phyloP scores from a whole-genome alignment of 345 rosid species.

The Rubroshorea leprosula region DNA sequence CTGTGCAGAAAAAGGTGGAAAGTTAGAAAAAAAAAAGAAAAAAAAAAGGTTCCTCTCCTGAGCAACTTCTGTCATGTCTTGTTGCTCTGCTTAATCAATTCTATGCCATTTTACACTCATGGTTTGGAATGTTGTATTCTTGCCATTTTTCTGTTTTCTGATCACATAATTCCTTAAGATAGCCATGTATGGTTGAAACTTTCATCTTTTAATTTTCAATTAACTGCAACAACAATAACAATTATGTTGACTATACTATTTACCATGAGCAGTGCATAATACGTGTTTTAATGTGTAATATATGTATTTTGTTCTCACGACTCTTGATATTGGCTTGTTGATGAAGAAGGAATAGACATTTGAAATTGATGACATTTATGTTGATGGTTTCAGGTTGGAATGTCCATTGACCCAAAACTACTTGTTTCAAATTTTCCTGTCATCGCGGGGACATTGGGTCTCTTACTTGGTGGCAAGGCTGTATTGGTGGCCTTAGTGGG shows the following conservation, averaged over 20 bases:
- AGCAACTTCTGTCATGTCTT: background rate
- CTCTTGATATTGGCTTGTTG: slow-evolving; percentile 9
- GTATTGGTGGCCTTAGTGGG: slow-evolving; percentile 69
- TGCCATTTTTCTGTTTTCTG: background rate
- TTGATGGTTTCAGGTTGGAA: slow-evolving; percentile 77
- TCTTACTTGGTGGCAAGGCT: slow-evolving; percentile 86
- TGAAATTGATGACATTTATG: slow-evolving; percentile 26
- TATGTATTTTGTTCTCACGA: slow-evolving; percentile 2
- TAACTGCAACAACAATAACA: background rate
- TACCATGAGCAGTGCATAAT: background rate
- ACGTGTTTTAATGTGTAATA: background rate
- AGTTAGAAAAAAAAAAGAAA: background rate
- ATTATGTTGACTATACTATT: background rate
- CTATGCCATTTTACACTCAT: background rate
- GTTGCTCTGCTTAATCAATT: background rate
- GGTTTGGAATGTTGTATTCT: background rate
- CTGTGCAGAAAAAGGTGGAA: too few species aligned
- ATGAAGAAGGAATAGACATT: slow-evolving; percentile 6
- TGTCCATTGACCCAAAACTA: slow-evolving; percentile 98
- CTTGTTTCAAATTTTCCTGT: slow-evolving; percentile 82
- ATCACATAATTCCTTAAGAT: too few species aligned
- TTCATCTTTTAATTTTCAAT: too few species aligned
- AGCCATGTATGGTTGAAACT: too few species aligned
- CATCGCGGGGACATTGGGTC: slow-evolving; percentile 67
- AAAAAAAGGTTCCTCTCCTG: background rate